Base-by-base conservation (phyloP, 176 grass and related monocot species). In the Urochloa ruziziensis region DNA sequence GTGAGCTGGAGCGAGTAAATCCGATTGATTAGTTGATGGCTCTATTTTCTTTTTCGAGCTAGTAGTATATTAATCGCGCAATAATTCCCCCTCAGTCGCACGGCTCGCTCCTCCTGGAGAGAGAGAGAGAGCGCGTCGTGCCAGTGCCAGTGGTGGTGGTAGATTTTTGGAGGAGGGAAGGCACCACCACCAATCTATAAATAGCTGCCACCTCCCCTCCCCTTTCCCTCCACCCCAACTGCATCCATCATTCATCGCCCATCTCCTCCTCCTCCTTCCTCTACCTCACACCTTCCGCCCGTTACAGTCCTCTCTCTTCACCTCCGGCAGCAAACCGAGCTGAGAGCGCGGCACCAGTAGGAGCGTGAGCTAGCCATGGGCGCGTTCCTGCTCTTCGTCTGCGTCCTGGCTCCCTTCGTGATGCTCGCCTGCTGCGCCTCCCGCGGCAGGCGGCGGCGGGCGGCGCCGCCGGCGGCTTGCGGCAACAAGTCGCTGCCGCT, bases 151-250 rank as follows among this genome's bases (percentile, higher is more conserved):
- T 67, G 21, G 23, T 43, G 3, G 66, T 61, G 29, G 25, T 70
- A 78, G 88, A 86, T 86, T 68, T 90, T 82, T 77, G 25, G 24
- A 33, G n/a, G 2, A 27, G 2, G 42, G 2, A 69, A 43, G 19
- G 72, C 16, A 36, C 71, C 37, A 24, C 49, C 62, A 33, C 82
- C 86, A 78, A 88, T 88, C 82, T 91, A 85, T 91, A 85, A 91
- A 91, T 91, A 91, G 58, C 58, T 74, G 84, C 80, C 84, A 83
- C 68, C 40, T 74, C 84, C 39, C 59, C 15, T 7, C 25, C 67
- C 80, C 56, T 80, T 83, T 33, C 84, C 80, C 79, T 61, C 80
- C 37, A 79, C 67, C 32, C 74, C 60, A 57, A 49, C 68, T 74
- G 49, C 76, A 75, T 25, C n/a, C n/a, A n/a, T n/a, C n/a, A n/a